These are phyloP conservation scores for Athelia psychrophila DNA, from an alignment of 1,284 basidiomycete species.

Conservation along the genomic window DNA sequence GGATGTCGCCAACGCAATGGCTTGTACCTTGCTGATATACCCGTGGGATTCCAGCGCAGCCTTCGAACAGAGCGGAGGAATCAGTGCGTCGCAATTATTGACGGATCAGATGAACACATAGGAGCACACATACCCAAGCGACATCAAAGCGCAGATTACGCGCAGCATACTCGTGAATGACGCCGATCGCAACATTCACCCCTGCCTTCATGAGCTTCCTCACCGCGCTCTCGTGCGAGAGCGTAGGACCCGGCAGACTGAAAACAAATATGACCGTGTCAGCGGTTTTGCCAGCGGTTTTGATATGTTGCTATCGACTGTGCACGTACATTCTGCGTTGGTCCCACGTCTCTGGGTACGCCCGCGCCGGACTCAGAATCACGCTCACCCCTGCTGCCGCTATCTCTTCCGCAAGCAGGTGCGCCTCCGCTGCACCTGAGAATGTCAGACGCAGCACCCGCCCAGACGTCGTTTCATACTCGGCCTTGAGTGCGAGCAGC, in stretches of 20 bases:
- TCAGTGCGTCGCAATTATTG: neutral
- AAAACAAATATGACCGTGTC: too few species aligned
- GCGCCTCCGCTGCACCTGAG: slow-evolving; percentile 72
- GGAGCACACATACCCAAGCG: slow-evolving; percentile 52
- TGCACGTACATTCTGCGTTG: slow-evolving; percentile 61
- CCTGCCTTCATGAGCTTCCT: slow-evolving; percentile 57
- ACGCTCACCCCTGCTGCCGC: slow-evolving; percentile 68
- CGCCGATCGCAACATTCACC: slow-evolving; percentile 74
- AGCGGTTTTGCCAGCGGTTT: too few species aligned
- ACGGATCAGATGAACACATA: neutral
- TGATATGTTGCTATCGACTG: too few species aligned
- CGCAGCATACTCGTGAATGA: slow-evolving; percentile 60
- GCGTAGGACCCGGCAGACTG: slow-evolving; percentile 69
- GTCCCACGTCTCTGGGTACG: slow-evolving; percentile 71
- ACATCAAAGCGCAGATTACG: slow-evolving; percentile 71
- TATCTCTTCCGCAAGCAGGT: slow-evolving; percentile 74
- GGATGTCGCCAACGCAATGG: slow-evolving; percentile 40
- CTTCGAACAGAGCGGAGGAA: neutral
- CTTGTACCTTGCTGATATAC: slow-evolving; percentile 35
- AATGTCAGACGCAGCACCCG: slow-evolving; percentile 63
- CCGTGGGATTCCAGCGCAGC: slow-evolving; percentile 30
- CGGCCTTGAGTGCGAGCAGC: slow-evolving; percentile 69
- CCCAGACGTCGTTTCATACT: slow-evolving; percentile 61
- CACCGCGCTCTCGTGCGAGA: slow-evolving; percentile 66
- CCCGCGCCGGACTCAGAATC: slow-evolving; percentile 52